Conservation (phyloP, 2,329 filamentous ascomycete species). For the Chaetomium sp. region DNA sequence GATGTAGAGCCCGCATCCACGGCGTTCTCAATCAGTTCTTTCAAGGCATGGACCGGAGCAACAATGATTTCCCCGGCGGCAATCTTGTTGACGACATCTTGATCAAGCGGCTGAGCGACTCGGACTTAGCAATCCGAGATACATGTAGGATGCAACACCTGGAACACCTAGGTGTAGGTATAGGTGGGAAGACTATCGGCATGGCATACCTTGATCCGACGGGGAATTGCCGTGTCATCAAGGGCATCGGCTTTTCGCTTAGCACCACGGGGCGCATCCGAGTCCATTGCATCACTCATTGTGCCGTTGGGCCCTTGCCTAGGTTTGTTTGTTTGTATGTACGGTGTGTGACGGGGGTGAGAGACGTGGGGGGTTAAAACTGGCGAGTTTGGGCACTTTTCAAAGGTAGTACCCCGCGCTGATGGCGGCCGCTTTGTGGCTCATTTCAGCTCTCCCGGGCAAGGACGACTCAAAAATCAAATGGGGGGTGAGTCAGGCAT, state of each 20-base stretch:
- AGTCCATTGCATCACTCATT: constrained; percentile 49
- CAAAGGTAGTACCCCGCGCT: constrained; percentile 8
- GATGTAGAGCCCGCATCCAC: constrained; percentile 95
- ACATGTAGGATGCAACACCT: background rate
- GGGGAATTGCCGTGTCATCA: constrained; percentile 39
- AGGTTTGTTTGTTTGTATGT: no score
- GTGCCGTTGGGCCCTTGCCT: background rate
- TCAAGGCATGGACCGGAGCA: constrained; percentile 91
- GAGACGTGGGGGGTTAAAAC: background rate
- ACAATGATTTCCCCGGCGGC: constrained; percentile 98
- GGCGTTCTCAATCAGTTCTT: constrained; percentile 95
- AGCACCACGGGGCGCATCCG: constrained; percentile 47
- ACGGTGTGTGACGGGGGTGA: background rate
- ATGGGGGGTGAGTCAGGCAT: constrained; percentile 7
- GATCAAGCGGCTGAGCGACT: constrained; percentile 70
- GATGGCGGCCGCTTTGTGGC: constrained; percentile 11
- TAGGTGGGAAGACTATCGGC: background rate
- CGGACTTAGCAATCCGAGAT: constrained; percentile 19
- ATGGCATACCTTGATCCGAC: constrained; percentile 50
- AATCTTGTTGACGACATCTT: constrained; percentile 97
- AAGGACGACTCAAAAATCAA: background rate
- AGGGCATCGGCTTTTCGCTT: constrained; percentile 52
- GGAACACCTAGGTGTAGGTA: no score
- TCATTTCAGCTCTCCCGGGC: constrained; percentile 23
- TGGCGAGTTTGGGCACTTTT: constrained; percentile 6